Conservation (phyloP, 106 monocot species). For the Gastrodia elata region DNA sequence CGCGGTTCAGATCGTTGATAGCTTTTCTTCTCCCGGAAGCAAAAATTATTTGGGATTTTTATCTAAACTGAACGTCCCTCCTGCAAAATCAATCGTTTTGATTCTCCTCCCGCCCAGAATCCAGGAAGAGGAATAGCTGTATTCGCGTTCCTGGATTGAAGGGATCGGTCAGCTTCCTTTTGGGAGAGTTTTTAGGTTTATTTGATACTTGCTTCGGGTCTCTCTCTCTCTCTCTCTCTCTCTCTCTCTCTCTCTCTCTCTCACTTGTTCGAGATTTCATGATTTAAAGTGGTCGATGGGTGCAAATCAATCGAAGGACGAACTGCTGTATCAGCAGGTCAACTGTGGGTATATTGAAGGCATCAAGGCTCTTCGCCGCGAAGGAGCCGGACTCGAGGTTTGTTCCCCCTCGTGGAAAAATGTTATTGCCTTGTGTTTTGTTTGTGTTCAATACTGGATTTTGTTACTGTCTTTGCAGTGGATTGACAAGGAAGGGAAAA, state of each 20-base stretch:
- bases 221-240: no score
- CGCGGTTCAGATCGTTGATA: background rate
- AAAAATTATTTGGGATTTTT: background rate
- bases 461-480: constrained; percentile 36
- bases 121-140: background rate
- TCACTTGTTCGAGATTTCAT: background rate
- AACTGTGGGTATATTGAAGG: constrained; percentile 61
- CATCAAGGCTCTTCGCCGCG: constrained; percentile 41
- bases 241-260: background rate
- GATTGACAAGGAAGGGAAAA: constrained; percentile 86
- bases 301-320: constrained; percentile 66
- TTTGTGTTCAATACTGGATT: background rate
- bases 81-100: background rate
- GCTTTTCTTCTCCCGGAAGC: background rate
- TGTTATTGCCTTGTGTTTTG: background rate
- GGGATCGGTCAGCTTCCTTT: background rate
- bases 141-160: background rate
- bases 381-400: constrained; percentile 86
- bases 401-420: background rate
- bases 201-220: no score
- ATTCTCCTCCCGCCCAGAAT: background rate
- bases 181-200: background rate
- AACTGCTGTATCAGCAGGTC: constrained; percentile 73
- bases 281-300: constrained; percentile 40
- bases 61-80: background rate